Evolutionary conservation across 176 grass and related monocot species (phyloP).

Genomic region (Phyllostachys edulis): DNA sequence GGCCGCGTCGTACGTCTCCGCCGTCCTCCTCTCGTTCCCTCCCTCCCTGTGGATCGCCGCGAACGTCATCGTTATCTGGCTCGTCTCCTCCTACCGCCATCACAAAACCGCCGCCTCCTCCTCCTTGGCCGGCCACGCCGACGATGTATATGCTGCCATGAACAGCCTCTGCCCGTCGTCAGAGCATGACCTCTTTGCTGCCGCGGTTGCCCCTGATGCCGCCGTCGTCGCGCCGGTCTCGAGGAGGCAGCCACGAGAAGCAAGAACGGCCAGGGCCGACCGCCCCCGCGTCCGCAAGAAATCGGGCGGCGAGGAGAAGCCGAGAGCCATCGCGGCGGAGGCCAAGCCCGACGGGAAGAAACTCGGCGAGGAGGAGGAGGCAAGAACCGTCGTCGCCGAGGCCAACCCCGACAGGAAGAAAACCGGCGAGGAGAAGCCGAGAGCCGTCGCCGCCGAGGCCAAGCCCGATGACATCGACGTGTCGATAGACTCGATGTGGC

Average conservation of each 20-base stretch:
- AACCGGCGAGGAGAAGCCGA: neutral
- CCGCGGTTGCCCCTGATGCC: neutral
- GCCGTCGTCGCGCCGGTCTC: neutral
- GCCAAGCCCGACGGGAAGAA: neutral
- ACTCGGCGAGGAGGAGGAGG: neutral
- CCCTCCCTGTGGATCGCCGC: conserved; percentile 44
- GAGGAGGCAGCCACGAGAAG: conserved; percentile 2
- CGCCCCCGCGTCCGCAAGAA: conserved; percentile 22
- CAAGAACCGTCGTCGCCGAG: too few relatives aligned
- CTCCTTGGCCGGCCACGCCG: neutral
- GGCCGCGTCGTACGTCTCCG: neutral
- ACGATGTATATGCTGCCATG: neutral
- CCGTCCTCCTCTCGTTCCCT: conserved; percentile 6
- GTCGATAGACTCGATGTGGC: conserved; percentile 53
- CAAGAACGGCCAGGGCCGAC: neutral
- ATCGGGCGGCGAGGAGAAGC: neutral
- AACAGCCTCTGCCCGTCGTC: neutral
- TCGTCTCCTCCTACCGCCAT: conserved; percentile 30
- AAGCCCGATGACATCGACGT: neutral
- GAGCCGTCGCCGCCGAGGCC: neutral
- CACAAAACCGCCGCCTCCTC: neutral
- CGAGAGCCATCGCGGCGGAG: neutral
- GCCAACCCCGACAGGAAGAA: neutral
- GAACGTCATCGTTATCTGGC: conserved; percentile 56
- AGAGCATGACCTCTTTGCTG: neutral